Evolutionary conservation across 768 basidiomycete species (phyloP).

Genomic region (Aureoboletus auriporus): DNA sequence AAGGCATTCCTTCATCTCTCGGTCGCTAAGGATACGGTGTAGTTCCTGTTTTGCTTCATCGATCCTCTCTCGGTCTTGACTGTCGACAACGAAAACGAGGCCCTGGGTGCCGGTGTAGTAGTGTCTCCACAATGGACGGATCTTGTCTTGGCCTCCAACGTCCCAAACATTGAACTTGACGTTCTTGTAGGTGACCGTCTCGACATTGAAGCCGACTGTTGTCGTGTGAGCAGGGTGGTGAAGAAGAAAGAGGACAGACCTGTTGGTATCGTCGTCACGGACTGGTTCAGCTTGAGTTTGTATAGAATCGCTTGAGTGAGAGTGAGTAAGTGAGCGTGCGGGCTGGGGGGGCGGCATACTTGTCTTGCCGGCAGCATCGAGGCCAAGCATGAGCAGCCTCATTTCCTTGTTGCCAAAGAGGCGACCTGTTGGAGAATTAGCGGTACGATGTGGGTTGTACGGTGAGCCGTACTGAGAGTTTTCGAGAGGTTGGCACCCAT

Average conservation of each 20-base stretch:
- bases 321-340: neutral
- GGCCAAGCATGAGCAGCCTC: conserved; percentile 93
- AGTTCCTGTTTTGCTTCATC: conserved; percentile 96
- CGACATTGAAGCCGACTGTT: conserved; percentile 96
- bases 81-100: conserved; percentile 97
- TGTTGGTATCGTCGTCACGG: conserved; percentile 97
- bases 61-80: conserved; percentile 90
- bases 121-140: conserved; percentile 96
- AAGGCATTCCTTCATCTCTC: conserved; percentile 98
- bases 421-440: conserved; percentile 53
- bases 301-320: conserved; percentile 83
- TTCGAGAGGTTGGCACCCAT: conserved; percentile 91
- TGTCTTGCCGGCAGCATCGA: conserved; percentile 98
- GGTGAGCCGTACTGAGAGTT: conserved; percentile 46
- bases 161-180: conserved; percentile 96
- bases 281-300: conserved; percentile 98
- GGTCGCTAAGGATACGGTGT: conserved; percentile 91
- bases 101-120: conserved; percentile 99
- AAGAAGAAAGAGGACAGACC: conserved; percentile 40
- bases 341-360: conserved; percentile 52
- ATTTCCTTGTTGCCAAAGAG: conserved; percentile 99
- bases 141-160: conserved; percentile 99
- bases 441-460: neutral
- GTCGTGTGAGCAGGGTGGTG: neutral
- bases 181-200: conserved; percentile 99